Evolutionary conservation across 2,329 filamentous ascomycete genomes (phyloP), one percentile per base, ranked within the genome.

Genomic region (Graphium sp.): DNA sequence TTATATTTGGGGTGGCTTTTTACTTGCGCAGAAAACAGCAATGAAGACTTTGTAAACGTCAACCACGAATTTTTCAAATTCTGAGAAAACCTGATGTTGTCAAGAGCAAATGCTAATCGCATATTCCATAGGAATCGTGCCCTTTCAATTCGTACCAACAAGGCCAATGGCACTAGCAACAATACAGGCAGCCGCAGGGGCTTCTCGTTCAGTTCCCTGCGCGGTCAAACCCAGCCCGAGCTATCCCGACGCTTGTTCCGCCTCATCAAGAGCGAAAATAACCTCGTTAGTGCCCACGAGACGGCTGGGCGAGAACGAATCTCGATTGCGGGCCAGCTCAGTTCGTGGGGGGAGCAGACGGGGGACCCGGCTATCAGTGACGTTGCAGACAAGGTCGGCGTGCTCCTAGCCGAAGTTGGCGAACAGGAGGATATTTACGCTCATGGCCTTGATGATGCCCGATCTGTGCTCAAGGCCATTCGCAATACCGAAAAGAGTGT

Each of bases 401-500:
- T 95, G 22, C 60, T 98, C 42, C 61, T 98, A 34, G 78, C 80
- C 14, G 89, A 95, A 60, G 72, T 98, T 35, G 89, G 84, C 29
- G 84, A 93, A 54, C 84, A 92, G 53, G 89, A 98, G 50, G 85
- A 94, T 40, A 47, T 64, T 25, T 95, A 85, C 51, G 82, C 85
- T 5, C 77, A 87, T 50, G 74, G 75, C 27, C 52, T 98, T 31
- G 89, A 98, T 50, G 84, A 93, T 36, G 82, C 79, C 39, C 70
- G 89, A 27, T 66, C 61, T 19, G 56, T 83, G 15, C 61, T 98
- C 50, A 98, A 98, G 66, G 69, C 81, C 39, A 91, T 98, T 41
- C 72, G 89, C 39, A 92, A 98, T 53, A 94, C 84, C 10, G 89
- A 98, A 60, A 77, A 78, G 56, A 91, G 81, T 39, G 87, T 98